Evolutionary conservation across 1,284 basidiomycete species (phyloP).

Genomic region (Trichosporon sp.): DNA sequence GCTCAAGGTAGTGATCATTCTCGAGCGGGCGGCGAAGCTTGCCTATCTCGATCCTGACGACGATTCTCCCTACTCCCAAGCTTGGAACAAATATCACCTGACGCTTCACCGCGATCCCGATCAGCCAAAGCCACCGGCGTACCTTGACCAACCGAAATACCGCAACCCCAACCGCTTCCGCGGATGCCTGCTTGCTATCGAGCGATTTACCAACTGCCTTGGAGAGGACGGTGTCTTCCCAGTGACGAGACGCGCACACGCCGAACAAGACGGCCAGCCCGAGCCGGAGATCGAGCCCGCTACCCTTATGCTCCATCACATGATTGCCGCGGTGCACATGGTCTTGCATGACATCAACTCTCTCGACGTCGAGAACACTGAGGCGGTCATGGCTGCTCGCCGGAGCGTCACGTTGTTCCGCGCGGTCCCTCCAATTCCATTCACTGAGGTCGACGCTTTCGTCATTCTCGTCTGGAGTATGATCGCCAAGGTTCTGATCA

Average conservation of each 20-base stretch:
- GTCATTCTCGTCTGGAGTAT: slow-evolving; percentile 40
- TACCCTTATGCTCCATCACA: slow-evolving; percentile 37
- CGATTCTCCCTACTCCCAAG: slow-evolving; percentile 30
- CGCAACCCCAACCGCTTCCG: slow-evolving; percentile 32
- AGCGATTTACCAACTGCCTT: slow-evolving; percentile 23
- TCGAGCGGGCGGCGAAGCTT: slow-evolving; percentile 40
- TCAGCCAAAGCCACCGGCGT: slow-evolving; percentile 24
- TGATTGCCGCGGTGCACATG: slow-evolving; percentile 34
- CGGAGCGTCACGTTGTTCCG: slow-evolving; percentile 32
- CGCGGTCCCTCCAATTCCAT: slow-evolving; percentile 27
- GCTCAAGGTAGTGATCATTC: slow-evolving; percentile 33
- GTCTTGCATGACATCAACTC: slow-evolving; percentile 42
- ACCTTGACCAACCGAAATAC: slow-evolving; percentile 41
- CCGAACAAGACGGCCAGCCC: slow-evolving; percentile 26
- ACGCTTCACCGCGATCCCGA: slow-evolving; percentile 15
- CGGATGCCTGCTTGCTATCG: slow-evolving; percentile 31
- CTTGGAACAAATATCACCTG: slow-evolving; percentile 28
- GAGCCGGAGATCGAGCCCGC: slow-evolving; percentile 26
- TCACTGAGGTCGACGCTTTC: slow-evolving; percentile 38
- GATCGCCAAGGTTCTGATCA: slow-evolving; percentile 36
- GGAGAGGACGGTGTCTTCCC: slow-evolving; percentile 40
- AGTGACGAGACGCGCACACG: slow-evolving; percentile 26
- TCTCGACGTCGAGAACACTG: slow-evolving; percentile 31
- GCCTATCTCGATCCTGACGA: slow-evolving; percentile 34
- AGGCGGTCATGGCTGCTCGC: slow-evolving; percentile 35